Conservation (phyloP, 2,329 filamentous ascomycete genomes). For the Chaetomiaceae sp. region DNA sequence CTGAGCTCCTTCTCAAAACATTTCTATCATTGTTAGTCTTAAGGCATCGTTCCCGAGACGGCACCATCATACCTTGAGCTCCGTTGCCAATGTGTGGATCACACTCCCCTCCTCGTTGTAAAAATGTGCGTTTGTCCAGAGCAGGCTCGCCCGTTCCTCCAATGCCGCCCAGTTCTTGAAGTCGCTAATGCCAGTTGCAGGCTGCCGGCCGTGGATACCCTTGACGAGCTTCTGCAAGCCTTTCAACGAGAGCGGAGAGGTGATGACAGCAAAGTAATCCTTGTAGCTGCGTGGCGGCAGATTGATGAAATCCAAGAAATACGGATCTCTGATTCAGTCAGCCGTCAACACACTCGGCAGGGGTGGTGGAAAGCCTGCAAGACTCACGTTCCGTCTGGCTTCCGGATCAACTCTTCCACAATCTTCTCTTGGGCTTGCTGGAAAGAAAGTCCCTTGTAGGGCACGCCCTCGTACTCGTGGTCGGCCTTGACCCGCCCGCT, state of each 20-base stretch:
- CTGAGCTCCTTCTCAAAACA: constrained; percentile 65
- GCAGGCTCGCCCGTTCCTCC: constrained; percentile 70
- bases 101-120: constrained; percentile 93
- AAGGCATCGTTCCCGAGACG: not conserved
- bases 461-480: constrained; percentile 50
- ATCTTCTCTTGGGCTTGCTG: constrained; percentile 86
- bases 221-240: constrained; percentile 72
- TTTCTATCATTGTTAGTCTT: constrained; percentile 43
- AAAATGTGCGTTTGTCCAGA: constrained; percentile 83
- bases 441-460: constrained; percentile 70
- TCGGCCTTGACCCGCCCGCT: constrained; percentile 40
- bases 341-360: constrained; percentile 18
- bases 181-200: constrained; percentile 58
- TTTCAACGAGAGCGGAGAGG: constrained; percentile 73
- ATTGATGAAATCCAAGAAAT: constrained; percentile 70
- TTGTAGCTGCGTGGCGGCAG: constrained; percentile 70
- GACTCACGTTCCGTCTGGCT: constrained; percentile 59
- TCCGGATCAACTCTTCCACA: constrained; percentile 68
- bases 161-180: constrained; percentile 81
- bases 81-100: constrained; percentile 70
- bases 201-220: constrained; percentile 65
- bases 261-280: constrained; percentile 84
- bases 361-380: not conserved
- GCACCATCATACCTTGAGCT: constrained; percentile 62
- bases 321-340: constrained; percentile 54